These are phyloP conservation scores for Russula brevipes DNA, from an alignment of 768 basidiomycete species.

Conservation along the genomic window DNA sequence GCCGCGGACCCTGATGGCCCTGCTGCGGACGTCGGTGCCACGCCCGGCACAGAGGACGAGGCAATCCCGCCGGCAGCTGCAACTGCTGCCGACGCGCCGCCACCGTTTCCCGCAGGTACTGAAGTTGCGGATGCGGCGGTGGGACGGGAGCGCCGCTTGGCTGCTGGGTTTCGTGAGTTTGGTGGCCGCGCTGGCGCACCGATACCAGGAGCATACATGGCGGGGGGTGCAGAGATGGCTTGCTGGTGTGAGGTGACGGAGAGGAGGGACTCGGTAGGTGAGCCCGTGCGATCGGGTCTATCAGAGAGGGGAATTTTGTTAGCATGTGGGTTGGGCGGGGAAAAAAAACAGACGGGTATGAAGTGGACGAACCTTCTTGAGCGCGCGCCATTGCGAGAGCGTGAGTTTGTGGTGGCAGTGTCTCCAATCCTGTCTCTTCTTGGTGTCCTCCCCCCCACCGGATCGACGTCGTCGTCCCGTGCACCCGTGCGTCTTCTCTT, in stretches of 20 bases:
- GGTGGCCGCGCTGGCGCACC: conserved; percentile 26
- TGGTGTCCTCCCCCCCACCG: conserved; percentile 48
- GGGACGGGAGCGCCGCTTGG: conserved; percentile 22
- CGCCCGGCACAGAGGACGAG: conserved; percentile 2
- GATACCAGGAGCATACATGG: conserved; percentile 18
- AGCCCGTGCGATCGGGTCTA: conserved; percentile 62
- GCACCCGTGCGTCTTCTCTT: conserved; percentile 45
- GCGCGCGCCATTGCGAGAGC: conserved; percentile 50
- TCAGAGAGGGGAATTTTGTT: background rate
- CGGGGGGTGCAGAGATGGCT: conserved; percentile 7
- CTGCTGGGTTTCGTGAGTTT: conserved; percentile 38
- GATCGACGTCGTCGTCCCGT: conserved; percentile 63
- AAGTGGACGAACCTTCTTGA: conserved; percentile 53
- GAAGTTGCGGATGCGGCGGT: conserved; percentile 16
- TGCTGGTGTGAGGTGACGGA: conserved; percentile 58
- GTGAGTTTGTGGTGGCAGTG: conserved; percentile 32
- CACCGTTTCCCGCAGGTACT: conserved; percentile 6
- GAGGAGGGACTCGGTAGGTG: conserved; percentile 63
- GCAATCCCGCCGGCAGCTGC: conserved; percentile 21
- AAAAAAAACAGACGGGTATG: conserved; percentile 3
- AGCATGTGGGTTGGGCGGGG: background rate
- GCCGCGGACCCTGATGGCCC: conserved; percentile 9
- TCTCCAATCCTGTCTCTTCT: conserved; percentile 55
- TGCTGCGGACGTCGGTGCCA: conserved; percentile 23
- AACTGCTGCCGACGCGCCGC: conserved; percentile 12